These are phyloP conservation scores for Mycena galopus DNA, from an alignment of 768 basidiomycete species.

Conservation along the genomic window DNA sequence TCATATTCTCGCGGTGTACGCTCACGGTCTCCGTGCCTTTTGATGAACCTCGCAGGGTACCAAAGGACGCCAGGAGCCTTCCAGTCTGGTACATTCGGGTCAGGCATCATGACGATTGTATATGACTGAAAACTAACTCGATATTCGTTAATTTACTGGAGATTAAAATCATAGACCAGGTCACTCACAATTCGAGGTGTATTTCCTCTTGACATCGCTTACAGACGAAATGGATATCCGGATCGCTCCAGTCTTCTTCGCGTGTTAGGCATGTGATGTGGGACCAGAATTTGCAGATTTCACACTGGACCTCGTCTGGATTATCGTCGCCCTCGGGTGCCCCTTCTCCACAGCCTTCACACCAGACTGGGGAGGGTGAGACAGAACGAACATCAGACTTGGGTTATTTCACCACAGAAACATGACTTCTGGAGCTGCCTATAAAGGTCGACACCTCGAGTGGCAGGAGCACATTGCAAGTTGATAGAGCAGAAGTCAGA, in stretches of 20 bases:
- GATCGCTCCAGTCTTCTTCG: neutral
- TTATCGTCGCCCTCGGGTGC: conserved; percentile 3
- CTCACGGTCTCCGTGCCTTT: too few relatives aligned
- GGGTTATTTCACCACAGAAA: neutral
- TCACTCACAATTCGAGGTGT: too few relatives aligned
- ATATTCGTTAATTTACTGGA: too few relatives aligned
- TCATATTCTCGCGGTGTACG: too few relatives aligned
- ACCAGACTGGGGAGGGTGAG: conserved; percentile 8
- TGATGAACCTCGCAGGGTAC: neutral
- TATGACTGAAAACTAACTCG: too few relatives aligned
- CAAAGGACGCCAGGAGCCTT: neutral
- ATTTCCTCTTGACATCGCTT: neutral
- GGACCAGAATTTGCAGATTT: conserved; percentile 3
- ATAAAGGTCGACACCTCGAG: conserved; percentile 6
- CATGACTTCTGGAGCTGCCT: neutral
- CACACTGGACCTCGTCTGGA: conserved; percentile 18
- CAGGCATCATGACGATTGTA: too few relatives aligned
- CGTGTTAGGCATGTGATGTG: neutral
- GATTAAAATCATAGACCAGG: too few relatives aligned
- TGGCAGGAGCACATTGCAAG: neutral
- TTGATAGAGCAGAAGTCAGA: neutral
- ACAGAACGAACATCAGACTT: too few relatives aligned
- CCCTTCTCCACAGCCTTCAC: conserved; percentile 3
- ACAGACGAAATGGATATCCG: neutral
- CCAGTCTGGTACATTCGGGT: too few relatives aligned